phyloP scores from a whole-genome alignment of 164 flowering plant genomes.

The Vitis rupestris region DNA sequence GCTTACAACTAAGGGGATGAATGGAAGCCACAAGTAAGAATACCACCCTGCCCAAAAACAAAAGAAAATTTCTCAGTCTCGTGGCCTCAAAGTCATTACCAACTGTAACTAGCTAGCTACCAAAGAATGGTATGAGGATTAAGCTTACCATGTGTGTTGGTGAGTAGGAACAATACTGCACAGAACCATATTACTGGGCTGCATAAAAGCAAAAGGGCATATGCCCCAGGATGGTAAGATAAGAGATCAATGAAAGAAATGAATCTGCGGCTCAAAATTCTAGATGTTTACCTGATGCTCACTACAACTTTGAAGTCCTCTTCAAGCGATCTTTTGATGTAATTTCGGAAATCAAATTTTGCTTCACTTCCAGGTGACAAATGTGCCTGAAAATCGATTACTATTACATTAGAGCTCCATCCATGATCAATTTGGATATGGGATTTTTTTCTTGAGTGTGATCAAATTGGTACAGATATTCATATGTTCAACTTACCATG shows the following conservation, averaged over 20 bases:
- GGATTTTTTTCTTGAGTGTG: not conserved
- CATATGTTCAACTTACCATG: constrained; percentile 26
- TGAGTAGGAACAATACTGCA: constrained; percentile 42
- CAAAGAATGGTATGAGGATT: too few relatives aligned
- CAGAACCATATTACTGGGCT: constrained; percentile 52
- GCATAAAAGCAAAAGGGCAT: constrained; percentile 14
- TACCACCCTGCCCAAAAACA: constrained; percentile 38
- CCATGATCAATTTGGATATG: not conserved
- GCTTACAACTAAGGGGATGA: constrained; percentile 54
- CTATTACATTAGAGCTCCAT: not conserved
- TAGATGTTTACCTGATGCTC: constrained; percentile 28
- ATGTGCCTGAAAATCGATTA: constrained; percentile 41
- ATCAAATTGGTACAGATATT: not conserved
- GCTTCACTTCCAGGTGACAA: constrained; percentile 46
- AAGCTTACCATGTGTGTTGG: constrained; percentile 47
- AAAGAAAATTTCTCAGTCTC: not conserved
- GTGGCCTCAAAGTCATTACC: not conserved
- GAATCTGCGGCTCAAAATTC: not conserved
- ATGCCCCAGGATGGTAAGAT: not conserved
- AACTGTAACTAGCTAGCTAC: not conserved
- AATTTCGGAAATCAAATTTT: constrained; percentile 51
- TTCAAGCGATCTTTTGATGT: constrained; percentile 50
- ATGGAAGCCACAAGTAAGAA: constrained; percentile 54
- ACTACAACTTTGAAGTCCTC: constrained; percentile 51
- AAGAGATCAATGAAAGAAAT: not conserved